Evolutionary conservation across 2,329 filamentous ascomycete genomes (phyloP).

Genomic region (Myriosclerotinia duriaeana): DNA sequence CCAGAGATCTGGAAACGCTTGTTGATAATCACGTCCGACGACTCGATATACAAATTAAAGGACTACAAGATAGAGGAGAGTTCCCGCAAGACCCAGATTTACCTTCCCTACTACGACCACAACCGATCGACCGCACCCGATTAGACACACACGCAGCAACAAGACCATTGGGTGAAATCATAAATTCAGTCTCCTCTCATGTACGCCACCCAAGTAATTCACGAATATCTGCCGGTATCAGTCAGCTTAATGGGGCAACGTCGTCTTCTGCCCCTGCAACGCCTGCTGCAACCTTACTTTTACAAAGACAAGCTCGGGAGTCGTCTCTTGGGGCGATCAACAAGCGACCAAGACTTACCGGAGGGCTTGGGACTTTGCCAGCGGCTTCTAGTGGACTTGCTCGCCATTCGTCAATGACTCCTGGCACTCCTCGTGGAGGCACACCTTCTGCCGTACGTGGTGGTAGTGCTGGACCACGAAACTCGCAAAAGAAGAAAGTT

Average conservation of each 20-base stretch:
- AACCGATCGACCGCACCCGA: slow-evolving; percentile 48
- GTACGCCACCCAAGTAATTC: slow-evolving; percentile 38
- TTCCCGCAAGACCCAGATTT: slow-evolving; percentile 53
- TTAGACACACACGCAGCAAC: slow-evolving; percentile 28
- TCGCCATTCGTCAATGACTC: slow-evolving; percentile 61
- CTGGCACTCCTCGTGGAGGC: slow-evolving; percentile 58
- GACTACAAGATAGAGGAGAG: slow-evolving; percentile 60
- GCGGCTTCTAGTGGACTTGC: slow-evolving; percentile 58
- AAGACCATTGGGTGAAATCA: slow-evolving; percentile 34
- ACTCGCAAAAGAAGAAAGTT: slow-evolving; percentile 43
- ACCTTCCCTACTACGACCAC: slow-evolving; percentile 61
- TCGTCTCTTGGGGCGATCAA: slow-evolving; percentile 58
- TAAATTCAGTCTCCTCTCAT: slow-evolving; percentile 33
- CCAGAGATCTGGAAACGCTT: slow-evolving; percentile 60
- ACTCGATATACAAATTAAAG: slow-evolving; percentile 63
- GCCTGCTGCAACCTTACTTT: slow-evolving; percentile 59
- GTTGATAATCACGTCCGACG: slow-evolving; percentile 63
- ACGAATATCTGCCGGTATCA: slow-evolving; percentile 31
- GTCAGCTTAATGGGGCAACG: slow-evolving; percentile 29
- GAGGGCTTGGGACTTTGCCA: slow-evolving; percentile 48
- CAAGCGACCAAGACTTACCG: slow-evolving; percentile 50
- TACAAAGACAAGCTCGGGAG: slow-evolving; percentile 57
- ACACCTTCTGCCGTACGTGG: slow-evolving; percentile 45
- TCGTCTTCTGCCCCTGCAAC: slow-evolving; percentile 57
- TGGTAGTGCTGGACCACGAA: slow-evolving; percentile 60